Evolutionary conservation across 495 filamentous ascomycete genomes (phyloP), one percentile per base, ranked within the genome.

Genomic region (Xylona heveae): DNA sequence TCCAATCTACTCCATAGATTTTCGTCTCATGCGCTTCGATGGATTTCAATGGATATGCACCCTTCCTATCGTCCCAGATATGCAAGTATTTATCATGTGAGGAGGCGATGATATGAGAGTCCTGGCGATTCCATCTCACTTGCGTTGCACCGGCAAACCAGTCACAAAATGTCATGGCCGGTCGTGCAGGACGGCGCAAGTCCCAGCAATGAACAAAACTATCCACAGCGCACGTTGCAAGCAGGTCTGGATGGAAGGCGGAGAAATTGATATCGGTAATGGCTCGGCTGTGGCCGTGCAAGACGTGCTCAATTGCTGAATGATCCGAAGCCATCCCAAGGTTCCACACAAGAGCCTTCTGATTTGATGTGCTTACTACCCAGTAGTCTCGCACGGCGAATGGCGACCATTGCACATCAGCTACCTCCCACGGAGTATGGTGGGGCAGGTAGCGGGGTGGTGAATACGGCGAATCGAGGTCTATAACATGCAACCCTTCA

Each of bases 261-360:
- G 78, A 88, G 49, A 93, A 95, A 47, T 95, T 95, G 49, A 93
- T 83, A 44, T 95, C 85, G 9, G 84, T 93, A 33, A 95, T 95
- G 34, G 84, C 83, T 29, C 85, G 63, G 1, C 68, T 76, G 49
- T 95, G 85, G 8, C 68, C 82, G 46, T 92, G 79, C 23, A 94
- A 62, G n/a, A 81, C 78, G 50, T 81, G 69, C 51, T 97, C 79
- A 28, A 92, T 79, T 18, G 67, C 64, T 1, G 64, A 61, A 10
- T 24, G 31, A 2, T 19, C 22, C 12, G 31, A 23, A 23, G 31
- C 31, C 56, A 90, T 67, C 24, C 70, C 77, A 41, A 95, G 57
- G 47, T 93, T 95, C 84, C 82, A 93, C 6, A 95, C 79, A 30
- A 95, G 60, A 15, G 84, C 88, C 46, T 90, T 90, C 47, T 92